Conservation (phyloP, 2,329 filamentous ascomycete species). For the Botrytis fabae region DNA sequence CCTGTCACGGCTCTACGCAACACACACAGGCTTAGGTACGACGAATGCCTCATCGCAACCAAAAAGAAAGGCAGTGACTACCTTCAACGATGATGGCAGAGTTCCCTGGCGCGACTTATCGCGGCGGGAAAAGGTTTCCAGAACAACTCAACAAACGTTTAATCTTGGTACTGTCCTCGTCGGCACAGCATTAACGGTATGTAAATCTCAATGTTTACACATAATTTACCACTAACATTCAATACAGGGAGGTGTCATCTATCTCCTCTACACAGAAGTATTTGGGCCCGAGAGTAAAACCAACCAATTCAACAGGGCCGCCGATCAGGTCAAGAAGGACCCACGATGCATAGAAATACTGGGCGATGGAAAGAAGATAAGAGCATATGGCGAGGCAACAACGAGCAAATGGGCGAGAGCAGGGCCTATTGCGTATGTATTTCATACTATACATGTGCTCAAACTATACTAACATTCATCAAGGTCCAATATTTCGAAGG, state of each 20-base stretch:
- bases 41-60: constrained; percentile 42
- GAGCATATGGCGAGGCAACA: constrained; percentile 78
- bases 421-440: constrained; percentile 58
- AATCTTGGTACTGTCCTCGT: constrained; percentile 78
- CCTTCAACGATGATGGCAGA: constrained; percentile 81
- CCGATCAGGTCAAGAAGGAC: constrained; percentile 75
- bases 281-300: constrained; percentile 85
- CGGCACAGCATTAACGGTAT: constrained; percentile 74
- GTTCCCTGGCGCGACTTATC: constrained; percentile 81
- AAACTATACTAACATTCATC: not conserved
- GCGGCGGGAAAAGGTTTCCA: constrained; percentile 72
- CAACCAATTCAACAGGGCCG: constrained; percentile 82
- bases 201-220: constrained; percentile 31
- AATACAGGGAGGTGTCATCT: constrained; percentile 69
- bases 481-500: constrained; percentile 67
- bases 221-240: constrained; percentile 26
- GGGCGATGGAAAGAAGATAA: constrained; percentile 73
- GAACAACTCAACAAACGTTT: constrained; percentile 86
- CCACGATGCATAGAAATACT: constrained; percentile 70
- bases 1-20: constrained; percentile 57
- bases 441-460: not conserved
- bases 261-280: constrained; percentile 78
- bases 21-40: constrained; percentile 49
- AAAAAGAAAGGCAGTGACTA: constrained; percentile 70
- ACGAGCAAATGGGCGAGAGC: constrained; percentile 77